These are phyloP conservation scores for Trichophyton mentagrophytes DNA, from an alignment of 2,329 filamentous ascomycete species.

Conservation along the genomic window DNA sequence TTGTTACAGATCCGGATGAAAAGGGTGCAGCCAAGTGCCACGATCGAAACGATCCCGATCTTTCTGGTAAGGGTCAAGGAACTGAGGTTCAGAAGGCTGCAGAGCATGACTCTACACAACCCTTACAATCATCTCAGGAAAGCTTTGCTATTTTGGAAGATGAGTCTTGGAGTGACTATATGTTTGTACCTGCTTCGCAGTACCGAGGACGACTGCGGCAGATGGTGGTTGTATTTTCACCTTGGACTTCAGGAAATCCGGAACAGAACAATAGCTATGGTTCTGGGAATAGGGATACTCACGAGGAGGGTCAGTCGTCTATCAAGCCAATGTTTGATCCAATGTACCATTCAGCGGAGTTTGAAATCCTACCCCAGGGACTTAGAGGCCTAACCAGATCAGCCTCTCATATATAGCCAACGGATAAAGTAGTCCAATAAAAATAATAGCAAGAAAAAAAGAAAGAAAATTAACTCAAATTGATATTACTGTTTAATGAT, in stretches of 20 bases:
- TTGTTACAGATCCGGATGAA: background rate
- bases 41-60: background rate
- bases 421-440: too few species aligned
- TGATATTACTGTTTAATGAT: slow-evolving; percentile 8
- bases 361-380: slow-evolving; percentile 12
- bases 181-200: background rate
- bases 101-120: background rate
- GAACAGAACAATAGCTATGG: background rate
- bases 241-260: slow-evolving; percentile 47
- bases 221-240: slow-evolving; percentile 82
- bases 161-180: background rate
- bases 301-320: background rate
- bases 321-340: background rate
- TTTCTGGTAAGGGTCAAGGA: background rate
- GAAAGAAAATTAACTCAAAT: too few species aligned
- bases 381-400: slow-evolving; percentile 9
- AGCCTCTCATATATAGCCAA: too few species aligned
- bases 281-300: background rate
- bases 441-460: too few species aligned
- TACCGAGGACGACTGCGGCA: slow-evolving; percentile 18
- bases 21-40: too few species aligned
- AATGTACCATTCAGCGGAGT: slow-evolving; percentile 8
- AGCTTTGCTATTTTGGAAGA: background rate
- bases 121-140: background rate
- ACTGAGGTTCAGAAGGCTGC: background rate